Evolutionary conservation across 2,329 filamentous ascomycete species (phyloP), one percentile per base, ranked within the genome.

Genomic region (Fusarium fracticaudum): DNA sequence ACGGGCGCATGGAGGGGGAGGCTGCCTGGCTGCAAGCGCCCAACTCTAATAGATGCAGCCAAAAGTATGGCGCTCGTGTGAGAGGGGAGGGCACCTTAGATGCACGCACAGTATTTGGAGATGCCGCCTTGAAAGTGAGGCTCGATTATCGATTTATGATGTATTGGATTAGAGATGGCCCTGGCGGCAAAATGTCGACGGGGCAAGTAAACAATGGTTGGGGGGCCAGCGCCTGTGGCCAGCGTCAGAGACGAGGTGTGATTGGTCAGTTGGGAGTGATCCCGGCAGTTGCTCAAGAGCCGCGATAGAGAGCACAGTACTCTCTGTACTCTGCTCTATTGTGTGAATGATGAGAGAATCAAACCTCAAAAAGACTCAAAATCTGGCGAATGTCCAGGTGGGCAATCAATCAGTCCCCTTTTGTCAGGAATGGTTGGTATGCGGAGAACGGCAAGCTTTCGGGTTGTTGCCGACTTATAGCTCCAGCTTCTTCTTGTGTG

Each of bases 151-250:
- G 70, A 70, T 54, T 60, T 60, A 68, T 69, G 64, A 60, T 60
- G 57, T 60, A 51, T 60, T 51, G 57, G 57, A 38, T 38, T 38
- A 29, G 24, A 51, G 50, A 61, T 33, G 40, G 45, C 60, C 60
- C 48, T 60, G 58, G 51, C 57, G 60, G 55, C 57, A 63, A 67
- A 71, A 61, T 48, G 44, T 48, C n/a, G 48, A 47, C 20, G 24
- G 65, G 64, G 26, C 64, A 60, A 50, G 60, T 71, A 69, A 66
- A 65, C 55, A 58, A 60, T 48, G 72, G 72, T 74, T 74, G 72
- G 72, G 68, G 72, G 72, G 71, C 71, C 71, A 74, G 67, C 66
- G 57, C 67, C 66, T 41, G 62, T 50, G 60, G 50, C 67, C 67
- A 50, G 71, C 51, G 71, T 62, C 53, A 59, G 45, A 57, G 24